Conservation (phyloP, 495 filamentous ascomycete genomes). For the Penicillium flavigenum region DNA sequence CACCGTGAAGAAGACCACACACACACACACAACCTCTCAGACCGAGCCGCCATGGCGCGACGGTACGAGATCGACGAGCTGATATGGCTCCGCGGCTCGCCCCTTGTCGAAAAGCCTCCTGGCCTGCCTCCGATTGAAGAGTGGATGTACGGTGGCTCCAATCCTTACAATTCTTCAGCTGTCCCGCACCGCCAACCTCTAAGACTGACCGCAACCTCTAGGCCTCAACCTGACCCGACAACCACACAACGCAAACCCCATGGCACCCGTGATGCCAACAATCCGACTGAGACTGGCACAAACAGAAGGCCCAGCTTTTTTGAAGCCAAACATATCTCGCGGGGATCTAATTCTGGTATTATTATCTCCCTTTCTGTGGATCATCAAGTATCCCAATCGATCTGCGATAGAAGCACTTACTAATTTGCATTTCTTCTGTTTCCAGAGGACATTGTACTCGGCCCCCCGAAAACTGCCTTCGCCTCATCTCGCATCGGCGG, state of each 20-base stretch:
- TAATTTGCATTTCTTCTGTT: slow-evolving; percentile 16
- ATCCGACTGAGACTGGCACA: slow-evolving; percentile 36
- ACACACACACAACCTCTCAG: slow-evolving; percentile 24
- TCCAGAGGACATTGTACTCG: slow-evolving; percentile 82
- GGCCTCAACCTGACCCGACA: slow-evolving; percentile 47
- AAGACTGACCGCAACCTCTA: slow-evolving; percentile 32
- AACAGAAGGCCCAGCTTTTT: slow-evolving; percentile 60
- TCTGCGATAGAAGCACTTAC: slow-evolving; percentile 17
- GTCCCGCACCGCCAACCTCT: slow-evolving; percentile 20
- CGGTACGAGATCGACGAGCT: slow-evolving; percentile 82
- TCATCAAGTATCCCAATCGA: slow-evolving; percentile 1
- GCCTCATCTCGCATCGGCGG: slow-evolving; percentile 67
- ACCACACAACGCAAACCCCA: slow-evolving; percentile 47
- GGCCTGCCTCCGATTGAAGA: slow-evolving; percentile 85
- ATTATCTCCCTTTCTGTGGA: slow-evolving; percentile 3
- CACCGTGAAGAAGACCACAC: slow-evolving; percentile 32
- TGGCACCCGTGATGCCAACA: slow-evolving; percentile 44
- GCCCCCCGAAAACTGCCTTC: slow-evolving; percentile 83
- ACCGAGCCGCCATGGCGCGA: slow-evolving; percentile 49
- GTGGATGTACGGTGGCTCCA: slow-evolving; percentile 67
- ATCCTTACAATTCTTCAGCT: not conserved
- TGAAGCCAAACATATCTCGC: slow-evolving; percentile 60
- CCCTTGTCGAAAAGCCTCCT: slow-evolving; percentile 77
- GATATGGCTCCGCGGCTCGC: slow-evolving; percentile 73
- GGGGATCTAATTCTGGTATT: slow-evolving; percentile 59